Evolutionary conservation across 352 stramenopile species (phyloP), one percentile per base, ranked within the genome.

Genomic region (Aphanomyces euteiches): DNA sequence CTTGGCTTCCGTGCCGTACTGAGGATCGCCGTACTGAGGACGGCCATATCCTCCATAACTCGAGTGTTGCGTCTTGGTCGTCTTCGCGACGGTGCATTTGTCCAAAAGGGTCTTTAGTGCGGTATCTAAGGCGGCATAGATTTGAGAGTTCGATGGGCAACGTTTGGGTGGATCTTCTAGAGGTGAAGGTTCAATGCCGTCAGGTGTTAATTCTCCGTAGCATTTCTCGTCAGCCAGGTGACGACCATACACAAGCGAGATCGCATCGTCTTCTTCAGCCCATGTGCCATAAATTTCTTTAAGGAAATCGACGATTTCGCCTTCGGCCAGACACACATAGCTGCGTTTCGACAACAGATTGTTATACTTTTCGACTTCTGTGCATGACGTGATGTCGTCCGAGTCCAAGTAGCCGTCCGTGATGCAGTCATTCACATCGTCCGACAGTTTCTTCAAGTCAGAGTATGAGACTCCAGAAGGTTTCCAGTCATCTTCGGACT

Each of bases 401-500:
- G 90, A 97, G 63, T 82, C 79, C 34, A 98, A 73, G 78, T 90
- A 97, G 0, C 88, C 84, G 50, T 90, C 83, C 43, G 85, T 58
- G 13, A 79, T 92, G 45, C 64, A 70, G 5, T 70, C 21, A 43
- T 59, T 70, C 21, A 61, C 53, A 2, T 47, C 28, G 7, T 60
- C 36, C 5, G 47, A 12, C 1, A 66, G 40, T 1, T 54, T 19
- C 10, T 13, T 21, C n/a, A 7, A 28, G 3, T 61, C 15, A 10
- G 7, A 13, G 28, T 28, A 28, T 28, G 28, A 28, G 17, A 19
- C 3, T 8, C 15, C 6, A 13, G 21, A 4, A 8, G 47, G 21
- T 2, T 60, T 17, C 64, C 64, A 70, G 0, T 70, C 64, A 7
- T 63, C 37, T n/a, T 70, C 64, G 6, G 19, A 41, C 17, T 70